A percentile compares a stretch with the other conserved stretches of the same genome.
These are phyloP conservation scores for Globisporangium emineosum DNA, from an alignment of 352 stramenopile genomes.

Conservation along the genomic window DNA sequence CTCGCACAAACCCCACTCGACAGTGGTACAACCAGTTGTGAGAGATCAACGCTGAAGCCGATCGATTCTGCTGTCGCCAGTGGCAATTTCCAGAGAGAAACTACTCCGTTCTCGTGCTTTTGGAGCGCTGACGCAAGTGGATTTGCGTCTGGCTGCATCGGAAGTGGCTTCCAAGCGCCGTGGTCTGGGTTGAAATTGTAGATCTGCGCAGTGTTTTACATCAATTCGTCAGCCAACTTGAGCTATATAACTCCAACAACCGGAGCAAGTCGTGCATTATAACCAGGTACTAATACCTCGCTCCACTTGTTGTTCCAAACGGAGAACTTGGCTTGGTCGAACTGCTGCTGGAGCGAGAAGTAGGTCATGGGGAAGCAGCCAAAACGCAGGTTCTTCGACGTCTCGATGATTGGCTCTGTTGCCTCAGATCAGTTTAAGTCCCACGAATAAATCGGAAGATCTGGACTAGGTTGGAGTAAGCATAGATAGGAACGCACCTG, in stretches of 20 bases:
- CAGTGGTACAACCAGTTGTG: constrained; percentile 53
- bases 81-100: constrained; percentile 52
- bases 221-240: neutral
- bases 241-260: neutral
- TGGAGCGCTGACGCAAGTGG: constrained; percentile 31
- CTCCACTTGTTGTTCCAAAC: constrained; percentile 84
- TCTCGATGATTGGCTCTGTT: constrained; percentile 70
- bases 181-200: constrained; percentile 70
- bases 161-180: constrained; percentile 41
- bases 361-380: constrained; percentile 62
- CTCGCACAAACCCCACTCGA: constrained; percentile 32
- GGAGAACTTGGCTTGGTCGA: constrained; percentile 63
- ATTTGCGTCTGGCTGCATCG: constrained; percentile 27
- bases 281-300: constrained; percentile 34
- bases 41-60: constrained; percentile 30
- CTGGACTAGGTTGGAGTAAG: neutral
- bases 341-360: constrained; percentile 69
- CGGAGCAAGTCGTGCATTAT: neutral
- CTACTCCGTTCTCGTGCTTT: constrained; percentile 19
- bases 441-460: neutral
- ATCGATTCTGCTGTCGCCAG: constrained; percentile 41
- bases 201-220: constrained; percentile 32
- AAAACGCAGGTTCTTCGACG: constrained; percentile 55
- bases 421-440: neutral
- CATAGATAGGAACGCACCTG: constrained; percentile 22